Evolutionary conservation across 73 alveolate genomes (phyloP), one percentile per base, ranked within the genome.

Genomic region (Tetrahymena thermophila): DNA sequence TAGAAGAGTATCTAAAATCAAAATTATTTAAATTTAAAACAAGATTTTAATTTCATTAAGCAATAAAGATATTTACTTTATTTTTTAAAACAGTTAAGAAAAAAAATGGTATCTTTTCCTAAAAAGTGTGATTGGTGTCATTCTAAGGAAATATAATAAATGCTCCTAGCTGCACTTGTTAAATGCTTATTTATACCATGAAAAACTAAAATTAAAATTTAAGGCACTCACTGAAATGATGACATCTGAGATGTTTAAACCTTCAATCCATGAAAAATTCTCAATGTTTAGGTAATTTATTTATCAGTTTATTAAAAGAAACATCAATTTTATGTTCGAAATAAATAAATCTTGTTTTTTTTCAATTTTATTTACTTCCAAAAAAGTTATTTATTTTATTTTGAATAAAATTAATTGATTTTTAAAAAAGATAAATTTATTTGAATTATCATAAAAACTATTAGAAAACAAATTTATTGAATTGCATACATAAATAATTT

Each of bases 41-140:
- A 40, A 40, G 44, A 0, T 40, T 40, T 40, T 6, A 37, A 6
- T 37, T 40, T 40, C 10, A 40, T 4, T 40, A 0, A 40, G 10
- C 44, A 40, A 40, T 6, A 37, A 37, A 37, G 2, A 37, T 4
- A 37, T n/a, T n/a, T n/a, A n/a, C n/a, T n/a, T n/a, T n/a, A n/a
- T n/a, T n/a, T n/a, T 93, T 57, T 84, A 94, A 71, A 96, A 95
- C 40, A 96, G 94, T 15, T 56, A 42, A 85, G 94, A 38, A 28
- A 85, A 85, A 43, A 85, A 85, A 85, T 85, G 94, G 94, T 43
- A 85, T 43, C 57, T 43, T 13, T 85, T 42, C 83, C 10, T 43
- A 34, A 85, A 85, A 11, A 85, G 57, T 34, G 35, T 38, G 23
- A 42, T 85, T 9, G 31, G 57, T 35, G 94, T 42, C 9, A 43